phyloP scores from a whole-genome alignment of 2,329 filamentous ascomycete species.

The Beauveria sp. region DNA sequence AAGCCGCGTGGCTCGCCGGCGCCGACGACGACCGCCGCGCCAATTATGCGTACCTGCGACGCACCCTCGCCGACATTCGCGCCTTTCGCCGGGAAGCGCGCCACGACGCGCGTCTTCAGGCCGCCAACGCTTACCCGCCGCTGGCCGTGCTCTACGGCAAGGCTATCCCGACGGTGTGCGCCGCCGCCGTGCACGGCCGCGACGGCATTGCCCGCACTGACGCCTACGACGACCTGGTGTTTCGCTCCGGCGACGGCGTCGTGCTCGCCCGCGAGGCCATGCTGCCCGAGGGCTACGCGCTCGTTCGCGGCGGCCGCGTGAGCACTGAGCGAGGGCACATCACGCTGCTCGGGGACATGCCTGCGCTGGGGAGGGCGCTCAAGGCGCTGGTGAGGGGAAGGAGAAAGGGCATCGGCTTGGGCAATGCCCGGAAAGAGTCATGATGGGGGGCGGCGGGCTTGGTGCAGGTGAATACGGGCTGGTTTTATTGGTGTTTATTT shows the following conservation, averaged over 20 bases:
- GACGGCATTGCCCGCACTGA: conserved; percentile 71
- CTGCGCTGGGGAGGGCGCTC: conserved; percentile 70
- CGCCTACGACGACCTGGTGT: conserved; percentile 79
- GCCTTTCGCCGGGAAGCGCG: conserved; percentile 69
- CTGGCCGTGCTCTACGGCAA: conserved; percentile 81
- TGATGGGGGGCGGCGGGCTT: background rate
- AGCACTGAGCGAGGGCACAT: conserved; percentile 82
- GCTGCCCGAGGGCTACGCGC: conserved; percentile 70
- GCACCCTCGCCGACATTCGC: conserved; percentile 66
- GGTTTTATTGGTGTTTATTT: too few species aligned
- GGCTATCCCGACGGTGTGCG: conserved; percentile 75
- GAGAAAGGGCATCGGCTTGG: conserved; percentile 60
- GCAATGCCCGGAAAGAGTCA: conserved; percentile 20
- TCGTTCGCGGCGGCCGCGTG: conserved; percentile 66
- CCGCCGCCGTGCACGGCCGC: conserved; percentile 62
- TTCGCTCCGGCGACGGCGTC: conserved; percentile 83
- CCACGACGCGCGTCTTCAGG: conserved; percentile 50
- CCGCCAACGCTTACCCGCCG: conserved; percentile 71
- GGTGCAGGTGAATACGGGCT: background rate
- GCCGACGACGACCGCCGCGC: conserved; percentile 21
- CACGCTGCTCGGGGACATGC: conserved; percentile 75
- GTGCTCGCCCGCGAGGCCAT: conserved; percentile 79
- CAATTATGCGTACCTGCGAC: conserved; percentile 58
- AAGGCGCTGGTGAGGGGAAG: conserved; percentile 60
- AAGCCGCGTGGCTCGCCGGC: conserved; percentile 16